Base-by-base conservation (phyloP, 2,329 filamentous ascomycete species). In the Penicillium concentricum region DNA sequence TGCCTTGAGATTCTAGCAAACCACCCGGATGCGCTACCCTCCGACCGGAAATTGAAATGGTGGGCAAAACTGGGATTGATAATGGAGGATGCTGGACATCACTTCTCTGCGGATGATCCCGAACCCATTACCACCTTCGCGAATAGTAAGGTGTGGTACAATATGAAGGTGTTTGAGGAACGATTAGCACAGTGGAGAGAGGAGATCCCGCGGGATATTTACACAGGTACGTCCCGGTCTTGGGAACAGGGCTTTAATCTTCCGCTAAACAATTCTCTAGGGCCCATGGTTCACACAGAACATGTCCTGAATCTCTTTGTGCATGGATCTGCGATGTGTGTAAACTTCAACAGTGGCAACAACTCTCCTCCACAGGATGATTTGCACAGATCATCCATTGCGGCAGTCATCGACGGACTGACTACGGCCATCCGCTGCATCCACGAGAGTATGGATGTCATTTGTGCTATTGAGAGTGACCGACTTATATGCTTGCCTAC, bases 291-390 rank as follows among this genome's bases (percentile, higher is more conserved):
- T 18, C 81, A 91, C 62, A 83, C 83, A 58, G 86, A 90, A 62
- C 79, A 87, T 61, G 82, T 88, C 2, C 70, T 90, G 35, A 87
- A 81, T 59, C 76, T 92, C 3, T 91, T 89, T 69, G 86, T 92
- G 77, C 87, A 92, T 69, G 90, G 92, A 72, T 84, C 90, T 52
- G 86, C 84, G 3, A 83, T 92, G 61, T 86, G 90, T 61, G 79
- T 83, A 9, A 86, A 89, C 51, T 82, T 60, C 13, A 58, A 35
- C 20, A 78, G 80, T 2, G 80, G 84, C 8, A 81, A 60, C 15
- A 45, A 56, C 4, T 63, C 60, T 8, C 38, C 59, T 5, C 20
- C 55, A 26, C 58, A 69, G 55, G 52, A 69, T 42, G 61, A 61
- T 4, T 61, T 70, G 51, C 59, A 63, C 35, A 67, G 69, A n/a